Conservation (phyloP, 148 eudicot genomes). For the Rhododendron ferrugineum region DNA sequence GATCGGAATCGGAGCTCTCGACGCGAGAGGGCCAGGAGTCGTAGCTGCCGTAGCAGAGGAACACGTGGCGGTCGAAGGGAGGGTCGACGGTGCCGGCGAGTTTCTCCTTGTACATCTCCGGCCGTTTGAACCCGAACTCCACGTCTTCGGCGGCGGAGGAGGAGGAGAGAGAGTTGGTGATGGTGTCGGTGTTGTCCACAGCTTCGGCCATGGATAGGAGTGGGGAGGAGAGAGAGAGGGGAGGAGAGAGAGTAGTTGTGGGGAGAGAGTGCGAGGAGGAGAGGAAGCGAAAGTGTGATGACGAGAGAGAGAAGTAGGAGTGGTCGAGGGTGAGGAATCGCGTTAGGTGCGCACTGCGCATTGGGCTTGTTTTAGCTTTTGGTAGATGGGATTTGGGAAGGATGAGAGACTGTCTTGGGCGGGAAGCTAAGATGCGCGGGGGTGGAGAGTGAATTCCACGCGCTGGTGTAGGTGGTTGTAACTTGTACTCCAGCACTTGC, state of each 20-base stretch:
- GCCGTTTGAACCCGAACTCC: constrained; percentile 61
- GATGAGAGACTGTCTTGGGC: background rate
- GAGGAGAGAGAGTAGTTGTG: background rate
- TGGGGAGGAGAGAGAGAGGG: background rate
- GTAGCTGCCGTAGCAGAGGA: constrained; percentile 60
- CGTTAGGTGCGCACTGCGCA: background rate
- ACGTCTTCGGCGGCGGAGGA: constrained; percentile 28
- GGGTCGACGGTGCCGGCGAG: constrained; percentile 52
- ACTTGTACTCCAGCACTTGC: background rate
- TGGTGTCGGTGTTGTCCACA: constrained; percentile 13
- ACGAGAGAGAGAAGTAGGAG: background rate
- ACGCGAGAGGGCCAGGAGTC: constrained; percentile 64
- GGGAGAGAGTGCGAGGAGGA: background rate
- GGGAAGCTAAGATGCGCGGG: background rate
- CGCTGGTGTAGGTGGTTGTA: background rate
- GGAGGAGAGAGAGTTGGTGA: constrained; percentile 5
- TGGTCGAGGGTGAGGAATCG: background rate
- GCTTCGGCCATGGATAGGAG: constrained; percentile 23
- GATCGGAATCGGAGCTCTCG: constrained; percentile 63
- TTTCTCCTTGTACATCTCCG: constrained; percentile 49
- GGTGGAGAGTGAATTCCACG: background rate
- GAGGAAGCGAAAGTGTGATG: background rate
- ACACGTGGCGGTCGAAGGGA: constrained; percentile 60
- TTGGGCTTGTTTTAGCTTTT: background rate
- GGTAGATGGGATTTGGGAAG: background rate